These are phyloP conservation scores for Scleromitrula shiraiana DNA, from an alignment of 2,329 filamentous ascomycete genomes.

Conservation along the genomic window DNA sequence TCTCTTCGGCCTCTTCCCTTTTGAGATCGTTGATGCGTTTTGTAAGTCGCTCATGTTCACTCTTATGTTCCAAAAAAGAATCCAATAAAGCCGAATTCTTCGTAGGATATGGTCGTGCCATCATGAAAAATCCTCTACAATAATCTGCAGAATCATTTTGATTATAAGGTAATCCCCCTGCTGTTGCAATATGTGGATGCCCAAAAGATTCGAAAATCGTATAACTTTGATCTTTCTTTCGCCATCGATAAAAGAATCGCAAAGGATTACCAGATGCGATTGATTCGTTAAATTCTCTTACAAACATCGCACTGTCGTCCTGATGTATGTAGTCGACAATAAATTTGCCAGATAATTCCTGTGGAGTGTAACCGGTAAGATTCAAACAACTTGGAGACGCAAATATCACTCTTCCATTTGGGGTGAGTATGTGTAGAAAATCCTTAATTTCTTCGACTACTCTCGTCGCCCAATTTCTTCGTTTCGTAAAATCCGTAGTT, in stretches of 20 bases:
- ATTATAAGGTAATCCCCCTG: conserved; percentile 50
- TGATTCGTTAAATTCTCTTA: conserved; percentile 81
- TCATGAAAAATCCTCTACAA: conserved; percentile 89
- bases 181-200: conserved; percentile 76
- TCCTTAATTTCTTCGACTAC: conserved; percentile 87
- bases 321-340: conserved; percentile 78
- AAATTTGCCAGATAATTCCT: conserved; percentile 65
- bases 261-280: conserved; percentile 74
- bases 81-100: conserved; percentile 80
- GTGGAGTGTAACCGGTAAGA: conserved; percentile 66
- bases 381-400: conserved; percentile 69
- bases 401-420: conserved; percentile 76
- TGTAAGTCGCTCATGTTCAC: conserved; percentile 82
- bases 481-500: conserved; percentile 57
- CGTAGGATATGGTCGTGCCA: conserved; percentile 82
- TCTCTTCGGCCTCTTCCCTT: conserved; percentile 76
- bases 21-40: conserved; percentile 80
- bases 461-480: conserved; percentile 76
- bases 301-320: conserved; percentile 76
- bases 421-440: conserved; percentile 77
- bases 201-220: conserved; percentile 86
- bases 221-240: conserved; percentile 64
- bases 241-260: conserved; percentile 80
- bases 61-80: conserved; percentile 93
- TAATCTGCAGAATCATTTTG: conserved; percentile 58